Percentiles rank a stretch among this genome's conserved stretches.
Conservation (phyloP, 2,329 filamentous ascomycete species). For the Didymella glomerata region DNA sequence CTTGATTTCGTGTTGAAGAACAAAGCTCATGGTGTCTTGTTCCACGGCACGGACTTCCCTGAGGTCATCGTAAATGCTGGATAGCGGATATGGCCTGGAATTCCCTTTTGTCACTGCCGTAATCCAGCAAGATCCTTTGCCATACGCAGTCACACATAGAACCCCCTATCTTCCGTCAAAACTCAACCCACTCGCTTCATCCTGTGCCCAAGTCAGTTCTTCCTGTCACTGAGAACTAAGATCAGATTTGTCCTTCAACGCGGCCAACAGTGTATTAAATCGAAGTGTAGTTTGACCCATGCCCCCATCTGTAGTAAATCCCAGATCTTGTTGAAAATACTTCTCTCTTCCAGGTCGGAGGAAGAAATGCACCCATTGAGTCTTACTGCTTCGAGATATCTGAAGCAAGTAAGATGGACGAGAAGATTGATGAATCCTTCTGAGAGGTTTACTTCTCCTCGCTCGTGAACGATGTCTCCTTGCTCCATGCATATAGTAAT, state of each 20-base stretch:
- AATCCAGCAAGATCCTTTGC: background rate
- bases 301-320: background rate
- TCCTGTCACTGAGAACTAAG: too few relatives aligned
- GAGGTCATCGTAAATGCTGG: conserved; percentile 23
- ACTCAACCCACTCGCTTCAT: too few relatives aligned
- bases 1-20: conserved; percentile 34
- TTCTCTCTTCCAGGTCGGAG: background rate
- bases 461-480: background rate
- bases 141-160: background rate
- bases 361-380: background rate
- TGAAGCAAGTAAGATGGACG: background rate
- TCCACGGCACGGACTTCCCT: conserved; percentile 18
- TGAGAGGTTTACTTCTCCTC: background rate
- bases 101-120: background rate
- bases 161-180: background rate
- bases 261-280: background rate
- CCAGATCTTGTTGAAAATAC: background rate
- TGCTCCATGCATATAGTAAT: background rate
- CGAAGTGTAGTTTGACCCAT: background rate
- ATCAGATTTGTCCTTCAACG: too few relatives aligned
- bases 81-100: background rate
- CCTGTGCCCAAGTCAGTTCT: too few relatives aligned
- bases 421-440: background rate
- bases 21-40: conserved; percentile 7
- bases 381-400: background rate